Conservation (phyloP, 2,329 filamentous ascomycete species). For the Hymenoscyphus albidus region DNA sequence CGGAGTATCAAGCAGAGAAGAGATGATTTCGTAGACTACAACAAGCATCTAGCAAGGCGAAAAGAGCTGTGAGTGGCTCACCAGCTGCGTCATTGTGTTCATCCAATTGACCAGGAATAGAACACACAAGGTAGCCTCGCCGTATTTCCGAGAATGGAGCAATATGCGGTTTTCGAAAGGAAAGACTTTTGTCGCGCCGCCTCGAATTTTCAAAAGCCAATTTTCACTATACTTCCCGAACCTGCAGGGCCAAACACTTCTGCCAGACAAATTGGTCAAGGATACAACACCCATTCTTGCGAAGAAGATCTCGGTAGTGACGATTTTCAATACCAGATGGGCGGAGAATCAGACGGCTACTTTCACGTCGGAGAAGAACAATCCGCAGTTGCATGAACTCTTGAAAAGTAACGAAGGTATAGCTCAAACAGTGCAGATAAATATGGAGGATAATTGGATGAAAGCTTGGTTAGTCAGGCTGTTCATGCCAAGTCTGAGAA, state of each 20-base stretch:
- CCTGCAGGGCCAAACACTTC: slow-evolving; percentile 73
- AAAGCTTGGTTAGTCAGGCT: slow-evolving; percentile 56
- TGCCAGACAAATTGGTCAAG: slow-evolving; percentile 47
- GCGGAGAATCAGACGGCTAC: slow-evolving; percentile 74
- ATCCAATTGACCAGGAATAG: slow-evolving; percentile 39
- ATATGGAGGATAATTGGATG: slow-evolving; percentile 77
- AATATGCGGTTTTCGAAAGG: slow-evolving; percentile 80
- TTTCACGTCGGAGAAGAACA: slow-evolving; percentile 62
- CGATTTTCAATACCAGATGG: slow-evolving; percentile 80
- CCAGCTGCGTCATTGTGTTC: not conserved
- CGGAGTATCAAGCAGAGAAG: slow-evolving; percentile 65
- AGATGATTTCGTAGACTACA: slow-evolving; percentile 79
- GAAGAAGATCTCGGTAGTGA: slow-evolving; percentile 74
- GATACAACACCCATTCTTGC: slow-evolving; percentile 74
- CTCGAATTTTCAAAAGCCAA: slow-evolving; percentile 77
- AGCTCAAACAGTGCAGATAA: slow-evolving; percentile 80
- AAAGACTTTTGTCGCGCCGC: slow-evolving; percentile 86
- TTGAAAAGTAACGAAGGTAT: slow-evolving; percentile 50
- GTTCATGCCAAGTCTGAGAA: slow-evolving; percentile 53
- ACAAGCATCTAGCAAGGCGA: slow-evolving; percentile 75
- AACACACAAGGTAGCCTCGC: slow-evolving; percentile 71
- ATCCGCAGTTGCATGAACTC: slow-evolving; percentile 64
- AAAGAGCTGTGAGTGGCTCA: slow-evolving; percentile 61
- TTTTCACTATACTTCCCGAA: slow-evolving; percentile 92
- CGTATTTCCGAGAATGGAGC: slow-evolving; percentile 94